Percentiles rank a stretch among this genome's conserved stretches.
Conservation (phyloP, 768 basidiomycete genomes). For the Lentinus tigrinus region DNA sequence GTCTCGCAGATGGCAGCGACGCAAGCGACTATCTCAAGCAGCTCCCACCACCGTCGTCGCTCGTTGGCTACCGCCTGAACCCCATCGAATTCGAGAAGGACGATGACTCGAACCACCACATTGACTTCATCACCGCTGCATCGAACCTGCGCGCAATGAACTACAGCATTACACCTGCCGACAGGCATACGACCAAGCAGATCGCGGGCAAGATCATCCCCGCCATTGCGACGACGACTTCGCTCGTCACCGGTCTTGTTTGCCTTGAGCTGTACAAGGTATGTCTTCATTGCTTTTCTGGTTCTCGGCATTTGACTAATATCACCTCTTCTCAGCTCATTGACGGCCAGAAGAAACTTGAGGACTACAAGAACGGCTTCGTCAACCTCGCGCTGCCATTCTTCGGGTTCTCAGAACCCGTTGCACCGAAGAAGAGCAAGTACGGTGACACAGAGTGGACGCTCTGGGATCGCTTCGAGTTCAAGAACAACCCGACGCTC, state of each 20-base stretch:
- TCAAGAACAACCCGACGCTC: slow-evolving; percentile 85
- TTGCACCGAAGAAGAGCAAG: slow-evolving; percentile 85
- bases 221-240: slow-evolving; percentile 98
- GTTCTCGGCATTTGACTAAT: not conserved
- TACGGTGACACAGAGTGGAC: slow-evolving; percentile 92
- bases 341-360: slow-evolving; percentile 90
- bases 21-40: slow-evolving; percentile 56
- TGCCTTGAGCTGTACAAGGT: slow-evolving; percentile 98
- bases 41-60: slow-evolving; percentile 84
- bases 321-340: slow-evolving; percentile 63
- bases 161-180: slow-evolving; percentile 84
- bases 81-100: slow-evolving; percentile 99
- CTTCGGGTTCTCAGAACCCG: slow-evolving; percentile 99
- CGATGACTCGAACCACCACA: slow-evolving; percentile 96
- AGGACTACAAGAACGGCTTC: slow-evolving; percentile 98
- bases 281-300: slow-evolving; percentile 5
- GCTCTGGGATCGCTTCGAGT: slow-evolving; percentile 96
- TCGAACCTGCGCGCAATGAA: slow-evolving; percentile 96
- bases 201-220: slow-evolving; percentile 99
- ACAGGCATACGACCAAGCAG: slow-evolving; percentile 92
- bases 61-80: slow-evolving; percentile 93
- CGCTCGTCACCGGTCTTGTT: slow-evolving; percentile 91
- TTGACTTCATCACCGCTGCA: slow-evolving; percentile 97
- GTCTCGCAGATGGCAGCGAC: slow-evolving; percentile 40
- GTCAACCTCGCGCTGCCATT: slow-evolving; percentile 96